Base-by-base conservation (phyloP, 2,329 filamentous ascomycete genomes). In the Aspergillus sp. region DNA sequence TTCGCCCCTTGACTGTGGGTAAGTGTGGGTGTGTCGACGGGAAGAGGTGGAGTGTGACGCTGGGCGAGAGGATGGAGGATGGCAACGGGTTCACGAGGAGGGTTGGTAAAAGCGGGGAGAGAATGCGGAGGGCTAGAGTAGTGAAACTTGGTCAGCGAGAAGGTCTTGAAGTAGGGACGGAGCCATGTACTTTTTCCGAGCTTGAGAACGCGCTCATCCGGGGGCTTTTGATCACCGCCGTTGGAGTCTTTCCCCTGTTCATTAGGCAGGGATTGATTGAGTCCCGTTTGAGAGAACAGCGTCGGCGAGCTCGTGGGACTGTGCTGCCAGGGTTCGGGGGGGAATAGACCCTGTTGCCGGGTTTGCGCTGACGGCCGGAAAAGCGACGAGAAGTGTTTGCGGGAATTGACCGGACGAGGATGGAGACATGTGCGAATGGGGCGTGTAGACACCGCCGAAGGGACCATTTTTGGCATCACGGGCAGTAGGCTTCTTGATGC, bases 1-100 rank as follows among this genome's bases (percentile, higher is more conserved):
- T 90, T 51, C 90, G 87, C 55, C 95, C 95, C 29, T 91, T 91
- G 46, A 98, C 95, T n/a, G 87, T 90, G 36, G 95, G 95, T 2
- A 99, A 90, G 64, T 82, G 80, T n/a, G 79, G 80, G 63, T 82
- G 80, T 4, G 80, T 82, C 4, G 86, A 88, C 20, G 86, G 86
- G 65, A 89, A 89, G 12, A 88, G 80, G 67, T 87, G 85, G 20
- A 89, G 81, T 26, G 80, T 83, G 55, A 88, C 85, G 60, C 81
- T 82, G 1, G 86, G 86, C 1, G 85, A 86, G 51, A 89, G 81
- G 20, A 88, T 85, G 26, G 87, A 82, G 51, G 82, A 81, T 4
- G 86, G 86, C 6, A 88, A 78, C 1, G 86, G 85, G 46, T 85
- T 84, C 57, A 83, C 81, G 20, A 89, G 78, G 5, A 89, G 78